Evolutionary conservation across 2,329 filamentous ascomycete genomes (phyloP), one percentile per base, ranked within the genome.

Genomic region (Sarocladium kiliense): DNA sequence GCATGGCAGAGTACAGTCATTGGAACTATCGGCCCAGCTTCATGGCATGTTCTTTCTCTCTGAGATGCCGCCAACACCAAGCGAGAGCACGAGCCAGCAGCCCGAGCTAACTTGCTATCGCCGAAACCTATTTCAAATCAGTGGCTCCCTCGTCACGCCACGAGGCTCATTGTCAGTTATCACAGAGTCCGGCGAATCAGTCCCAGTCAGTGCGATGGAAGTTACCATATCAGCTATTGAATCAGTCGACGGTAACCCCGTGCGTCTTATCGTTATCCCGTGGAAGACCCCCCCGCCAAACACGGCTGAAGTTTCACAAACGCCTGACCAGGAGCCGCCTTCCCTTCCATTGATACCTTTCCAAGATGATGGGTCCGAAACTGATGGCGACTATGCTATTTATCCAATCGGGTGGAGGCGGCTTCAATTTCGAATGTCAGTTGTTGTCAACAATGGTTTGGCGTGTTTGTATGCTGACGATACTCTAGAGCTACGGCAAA

Each of bases 361-460:
- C 63, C 79, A 83, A 39, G 81, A 85, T n/a, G 81, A 83, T 45
- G 79, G 78, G 12, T 66, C 72, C 14, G 80, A 81, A 53, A 65
- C 71, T 2, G 89, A 93, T 55, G 87, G 88, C 6, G 92, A 96
- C 61, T 93, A 88, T 61, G 89, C 90, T 16, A 91, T 89, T 44
- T 96, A 96, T 64, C 92, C 92, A 3, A 92, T 97, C 60, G 90
- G 91, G 47, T 97, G 93, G 91, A 91, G 94, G 64, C 82, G 93
- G 56, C 74, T 97, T 58, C 93, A 97, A 65, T 97, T 97, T 67
- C 82, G 93, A 63, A 96, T 87, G 77, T 84, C 69, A 73, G 81
- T 73, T 45, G 25, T 25, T 32, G 18, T 49, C 23, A 32, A 18
- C 14, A 32, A 18, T 56, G 56, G 36, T 60, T 61, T 39, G 62